phyloP scores from a whole-genome alignment of 345 rosid genomes.

The Citrus australasica region DNA sequence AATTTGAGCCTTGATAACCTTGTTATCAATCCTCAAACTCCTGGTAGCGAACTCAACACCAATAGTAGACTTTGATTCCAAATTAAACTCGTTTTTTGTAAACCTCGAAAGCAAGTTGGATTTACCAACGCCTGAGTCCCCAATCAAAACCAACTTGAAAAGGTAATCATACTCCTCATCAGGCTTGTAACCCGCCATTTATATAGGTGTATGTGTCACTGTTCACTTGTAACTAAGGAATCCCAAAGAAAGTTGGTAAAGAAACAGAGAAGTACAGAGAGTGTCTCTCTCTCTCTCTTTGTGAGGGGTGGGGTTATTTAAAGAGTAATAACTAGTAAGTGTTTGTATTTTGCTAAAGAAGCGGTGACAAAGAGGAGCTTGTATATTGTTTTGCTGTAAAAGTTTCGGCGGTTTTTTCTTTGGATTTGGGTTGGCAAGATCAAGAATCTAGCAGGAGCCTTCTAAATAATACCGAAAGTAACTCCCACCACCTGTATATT shows the following conservation, averaged over 20 bases:
- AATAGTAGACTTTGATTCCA: constrained; percentile 58
- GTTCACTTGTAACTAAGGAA: not conserved
- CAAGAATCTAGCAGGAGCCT: not conserved
- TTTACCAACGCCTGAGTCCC: constrained; percentile 58
- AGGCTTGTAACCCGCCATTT: constrained; percentile 46
- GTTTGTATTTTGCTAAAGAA: not conserved
- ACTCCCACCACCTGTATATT: not conserved
- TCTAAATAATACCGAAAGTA: not conserved
- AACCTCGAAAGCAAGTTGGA: constrained; percentile 50
- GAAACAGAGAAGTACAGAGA: not conserved
- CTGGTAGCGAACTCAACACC: constrained; percentile 60
- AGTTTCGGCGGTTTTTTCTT: not conserved
- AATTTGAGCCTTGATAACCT: constrained; percentile 54
- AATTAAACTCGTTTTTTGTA: constrained; percentile 49
- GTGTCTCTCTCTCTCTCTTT: not conserved
- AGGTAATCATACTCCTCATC: constrained; percentile 57
- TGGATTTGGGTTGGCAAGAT: constrained; percentile 8
- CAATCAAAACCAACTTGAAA: constrained; percentile 58
- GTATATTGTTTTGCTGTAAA: not conserved
- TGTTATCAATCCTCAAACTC: constrained; percentile 40
- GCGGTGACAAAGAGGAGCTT: not conserved
- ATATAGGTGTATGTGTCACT: not conserved
- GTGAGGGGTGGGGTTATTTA: not conserved
- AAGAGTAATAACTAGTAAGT: not conserved
- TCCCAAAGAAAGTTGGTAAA: not conserved